Evolutionary conservation across 768 basidiomycete species (phyloP).

Genomic region (Boletus tylopilopsis): DNA sequence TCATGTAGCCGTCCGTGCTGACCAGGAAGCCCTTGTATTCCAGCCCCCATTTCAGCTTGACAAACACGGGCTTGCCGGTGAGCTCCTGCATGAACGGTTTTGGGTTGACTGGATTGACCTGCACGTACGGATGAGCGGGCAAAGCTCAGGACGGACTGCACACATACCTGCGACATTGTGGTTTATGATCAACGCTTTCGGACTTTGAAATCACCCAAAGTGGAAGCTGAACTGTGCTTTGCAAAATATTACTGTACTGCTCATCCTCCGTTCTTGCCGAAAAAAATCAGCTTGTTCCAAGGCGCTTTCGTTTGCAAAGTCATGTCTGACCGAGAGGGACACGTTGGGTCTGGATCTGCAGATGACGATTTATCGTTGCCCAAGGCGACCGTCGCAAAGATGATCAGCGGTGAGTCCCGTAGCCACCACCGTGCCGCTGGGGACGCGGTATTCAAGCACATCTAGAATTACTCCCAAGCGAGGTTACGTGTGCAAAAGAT

Average conservation of each 20-base stretch:
- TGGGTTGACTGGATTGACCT: slow-evolving; percentile 94
- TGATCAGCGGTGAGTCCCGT: slow-evolving; percentile 72
- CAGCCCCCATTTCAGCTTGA: slow-evolving; percentile 96
- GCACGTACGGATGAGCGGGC: slow-evolving; percentile 12
- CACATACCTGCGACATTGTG: slow-evolving; percentile 18
- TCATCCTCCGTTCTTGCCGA: too few relatives aligned
- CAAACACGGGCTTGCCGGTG: slow-evolving; percentile 94
- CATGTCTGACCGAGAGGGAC: slow-evolving; percentile 93
- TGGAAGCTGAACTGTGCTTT: background rate
- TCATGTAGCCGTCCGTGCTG: slow-evolving; percentile 99
- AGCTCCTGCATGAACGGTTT: slow-evolving; percentile 99
- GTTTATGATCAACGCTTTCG: slow-evolving; percentile 15
- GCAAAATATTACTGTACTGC: background rate
- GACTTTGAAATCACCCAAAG: slow-evolving; percentile 37
- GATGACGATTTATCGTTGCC: slow-evolving; percentile 95
- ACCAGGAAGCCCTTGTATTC: slow-evolving; percentile 99
- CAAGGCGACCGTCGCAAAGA: slow-evolving; percentile 96
- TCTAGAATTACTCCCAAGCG: slow-evolving; percentile 83
- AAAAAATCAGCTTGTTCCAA: too few relatives aligned
- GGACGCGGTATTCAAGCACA: slow-evolving; percentile 6
- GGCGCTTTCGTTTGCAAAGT: background rate
- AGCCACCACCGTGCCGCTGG: slow-evolving; percentile 5
- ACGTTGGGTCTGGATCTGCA: slow-evolving; percentile 54
- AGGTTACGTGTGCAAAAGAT: slow-evolving; percentile 90
- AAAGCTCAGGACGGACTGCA: background rate